Percentiles rank a stretch among this genome's conserved stretches.
These are phyloP conservation scores for Cladosporium sphaerospermum DNA, from an alignment of 2,329 filamentous ascomycete species.

Conservation along the genomic window DNA sequence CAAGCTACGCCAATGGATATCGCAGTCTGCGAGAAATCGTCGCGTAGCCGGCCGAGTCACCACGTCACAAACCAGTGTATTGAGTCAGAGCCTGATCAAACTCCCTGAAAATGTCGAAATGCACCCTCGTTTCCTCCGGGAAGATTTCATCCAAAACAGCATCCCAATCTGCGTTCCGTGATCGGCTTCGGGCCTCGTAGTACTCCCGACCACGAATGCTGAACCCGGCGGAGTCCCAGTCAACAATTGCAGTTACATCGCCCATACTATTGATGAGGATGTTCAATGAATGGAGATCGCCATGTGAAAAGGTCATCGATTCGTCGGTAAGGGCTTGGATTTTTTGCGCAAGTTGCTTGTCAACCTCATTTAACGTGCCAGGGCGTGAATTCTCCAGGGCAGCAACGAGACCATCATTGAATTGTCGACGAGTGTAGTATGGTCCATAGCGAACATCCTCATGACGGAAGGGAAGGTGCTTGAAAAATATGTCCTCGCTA, in stretches of 20 bases:
- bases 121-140: neutral
- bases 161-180: neutral
- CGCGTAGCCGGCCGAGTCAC: neutral
- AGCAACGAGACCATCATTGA: constrained; percentile 10
- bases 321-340: neutral
- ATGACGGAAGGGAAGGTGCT: constrained; percentile 4
- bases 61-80: neutral
- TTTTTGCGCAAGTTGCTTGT: neutral
- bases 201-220: neutral
- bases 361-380: neutral
- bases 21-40: neutral
- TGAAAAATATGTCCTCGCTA: constrained; percentile 12
- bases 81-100: neutral
- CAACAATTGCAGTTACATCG: neutral
- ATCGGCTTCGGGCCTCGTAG: neutral
- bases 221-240: neutral
- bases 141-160: neutral
- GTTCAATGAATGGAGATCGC: neutral
- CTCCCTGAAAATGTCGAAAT: neutral
- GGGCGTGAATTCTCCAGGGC: constrained; percentile 9
- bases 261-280: neutral
- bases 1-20: neutral
- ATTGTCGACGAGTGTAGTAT: constrained; percentile 9
- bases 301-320: neutral
- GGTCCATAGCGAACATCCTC: constrained; percentile 1